Evolutionary conservation across 306 rosid genomes (phyloP).

Genomic region (Begonia peltatifolia): DNA sequence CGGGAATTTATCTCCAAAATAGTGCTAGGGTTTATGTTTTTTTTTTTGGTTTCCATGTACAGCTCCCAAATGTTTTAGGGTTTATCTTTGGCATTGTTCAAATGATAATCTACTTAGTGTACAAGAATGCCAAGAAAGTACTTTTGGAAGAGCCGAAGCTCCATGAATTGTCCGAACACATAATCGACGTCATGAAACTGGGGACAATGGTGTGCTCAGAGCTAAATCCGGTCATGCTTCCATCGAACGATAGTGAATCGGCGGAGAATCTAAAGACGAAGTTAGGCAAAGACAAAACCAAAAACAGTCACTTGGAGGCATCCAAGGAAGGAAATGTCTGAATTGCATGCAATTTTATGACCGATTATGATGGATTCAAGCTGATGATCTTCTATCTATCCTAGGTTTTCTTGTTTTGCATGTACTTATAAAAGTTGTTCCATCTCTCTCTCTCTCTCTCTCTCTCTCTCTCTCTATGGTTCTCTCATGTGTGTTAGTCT

Average conservation of each 20-base stretch:
- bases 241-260: constrained; percentile 4
- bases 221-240: constrained; percentile 18
- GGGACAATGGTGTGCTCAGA: constrained; percentile 28
- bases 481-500: too few species aligned
- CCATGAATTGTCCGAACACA: constrained; percentile 44
- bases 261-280: not conserved
- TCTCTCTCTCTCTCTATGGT: too few species aligned
- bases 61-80: constrained; percentile 82
- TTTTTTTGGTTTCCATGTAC: constrained; percentile 2
- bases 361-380: too few species aligned
- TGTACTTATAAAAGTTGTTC: too few species aligned
- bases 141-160: constrained; percentile 27
- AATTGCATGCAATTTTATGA: too few species aligned
- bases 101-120: constrained; percentile 55
- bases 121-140: constrained; percentile 36
- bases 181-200: constrained; percentile 45
- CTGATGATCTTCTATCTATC: too few species aligned
- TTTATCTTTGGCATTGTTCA: constrained; percentile 75
- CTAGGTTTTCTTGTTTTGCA: too few species aligned
- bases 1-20: not conserved
- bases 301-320: constrained; percentile 2
- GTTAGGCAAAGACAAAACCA: too few species aligned
- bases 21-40: too few species aligned
- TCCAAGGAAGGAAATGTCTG: too few species aligned
- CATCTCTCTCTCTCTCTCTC: too few species aligned